Evolutionary conservation across 495 filamentous ascomycete genomes (phyloP).

Genomic region (Venustampulla echinocandica): DNA sequence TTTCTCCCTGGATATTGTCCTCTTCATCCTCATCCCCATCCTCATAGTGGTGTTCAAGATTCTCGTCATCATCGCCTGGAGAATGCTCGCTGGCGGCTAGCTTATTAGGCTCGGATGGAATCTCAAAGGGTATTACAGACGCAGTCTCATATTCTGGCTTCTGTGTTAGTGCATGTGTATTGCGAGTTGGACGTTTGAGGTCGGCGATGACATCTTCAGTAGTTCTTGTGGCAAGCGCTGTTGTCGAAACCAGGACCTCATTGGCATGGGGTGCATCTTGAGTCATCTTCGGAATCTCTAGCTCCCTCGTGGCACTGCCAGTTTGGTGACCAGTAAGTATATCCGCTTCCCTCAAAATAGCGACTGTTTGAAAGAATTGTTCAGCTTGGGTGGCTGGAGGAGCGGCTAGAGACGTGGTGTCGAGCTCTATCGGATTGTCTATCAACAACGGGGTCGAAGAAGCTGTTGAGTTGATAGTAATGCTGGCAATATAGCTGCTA

Average conservation of each 20-base stretch:
- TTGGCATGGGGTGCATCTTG: too few relatives aligned
- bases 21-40: conserved; percentile 27
- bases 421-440: too few relatives aligned
- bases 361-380: too few relatives aligned
- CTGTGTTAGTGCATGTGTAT: conserved; percentile 1
- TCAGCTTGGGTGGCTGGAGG: too few relatives aligned
- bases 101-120: background rate
- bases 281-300: too few relatives aligned
- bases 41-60: conserved; percentile 1
- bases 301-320: too few relatives aligned
- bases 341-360: too few relatives aligned
- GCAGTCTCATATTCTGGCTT: background rate
- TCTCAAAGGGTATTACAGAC: background rate
- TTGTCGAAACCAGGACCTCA: background rate
- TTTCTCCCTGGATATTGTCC: conserved; percentile 4
- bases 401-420: too few relatives aligned
- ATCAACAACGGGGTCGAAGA: too few relatives aligned
- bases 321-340: too few relatives aligned
- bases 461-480: too few relatives aligned
- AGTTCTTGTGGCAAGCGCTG: conserved; percentile 12
- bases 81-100: background rate
- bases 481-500: too few relatives aligned
- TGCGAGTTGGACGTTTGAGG: conserved; percentile 6
- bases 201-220: conserved; percentile 22
- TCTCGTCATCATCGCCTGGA: conserved; percentile 3